Evolutionary conservation across 768 basidiomycete genomes (phyloP).

Genomic region (Auricularia auricula-judae): DNA sequence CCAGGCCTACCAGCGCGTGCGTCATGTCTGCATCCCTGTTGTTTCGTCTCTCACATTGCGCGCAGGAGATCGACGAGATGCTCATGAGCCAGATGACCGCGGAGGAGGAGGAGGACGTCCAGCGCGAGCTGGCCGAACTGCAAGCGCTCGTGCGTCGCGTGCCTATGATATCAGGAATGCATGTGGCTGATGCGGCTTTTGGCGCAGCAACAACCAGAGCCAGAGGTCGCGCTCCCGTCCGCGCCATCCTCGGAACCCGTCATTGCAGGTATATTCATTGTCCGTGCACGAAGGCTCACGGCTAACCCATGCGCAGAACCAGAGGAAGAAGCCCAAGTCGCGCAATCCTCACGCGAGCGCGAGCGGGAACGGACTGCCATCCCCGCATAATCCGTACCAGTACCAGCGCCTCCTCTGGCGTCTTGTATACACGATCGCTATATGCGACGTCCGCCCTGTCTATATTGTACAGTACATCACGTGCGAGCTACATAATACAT

Average conservation of each 20-base stretch:
- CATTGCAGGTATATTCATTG: too few relatives aligned
- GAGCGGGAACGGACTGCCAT: too few relatives aligned
- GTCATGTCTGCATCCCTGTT: slow-evolving; percentile 14
- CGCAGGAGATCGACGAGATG: slow-evolving; percentile 85
- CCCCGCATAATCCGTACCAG: too few relatives aligned
- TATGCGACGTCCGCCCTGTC: not conserved
- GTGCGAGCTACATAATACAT: not conserved
- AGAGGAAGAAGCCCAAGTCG: too few relatives aligned
- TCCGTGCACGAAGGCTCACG: too few relatives aligned
- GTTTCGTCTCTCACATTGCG: not conserved
- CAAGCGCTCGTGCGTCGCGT: slow-evolving; percentile 25
- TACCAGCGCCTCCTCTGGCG: too few relatives aligned
- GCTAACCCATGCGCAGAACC: too few relatives aligned
- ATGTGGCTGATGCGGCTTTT: not conserved
- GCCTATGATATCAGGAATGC: not conserved
- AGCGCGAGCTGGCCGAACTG: slow-evolving; percentile 63
- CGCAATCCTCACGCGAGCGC: too few relatives aligned
- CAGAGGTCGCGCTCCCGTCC: too few relatives aligned
- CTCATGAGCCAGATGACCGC: slow-evolving; percentile 68
- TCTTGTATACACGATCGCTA: too few relatives aligned
- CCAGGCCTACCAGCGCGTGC: slow-evolving; percentile 77
- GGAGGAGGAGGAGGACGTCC: slow-evolving; percentile 92
- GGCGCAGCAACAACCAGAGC: not conserved
- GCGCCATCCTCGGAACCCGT: too few relatives aligned
- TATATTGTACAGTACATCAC: not conserved